Percentiles rank a stretch among this genome's conserved stretches.
Conservation (phyloP, 2,329 filamentous ascomycete genomes). For the Penicillium sp. region DNA sequence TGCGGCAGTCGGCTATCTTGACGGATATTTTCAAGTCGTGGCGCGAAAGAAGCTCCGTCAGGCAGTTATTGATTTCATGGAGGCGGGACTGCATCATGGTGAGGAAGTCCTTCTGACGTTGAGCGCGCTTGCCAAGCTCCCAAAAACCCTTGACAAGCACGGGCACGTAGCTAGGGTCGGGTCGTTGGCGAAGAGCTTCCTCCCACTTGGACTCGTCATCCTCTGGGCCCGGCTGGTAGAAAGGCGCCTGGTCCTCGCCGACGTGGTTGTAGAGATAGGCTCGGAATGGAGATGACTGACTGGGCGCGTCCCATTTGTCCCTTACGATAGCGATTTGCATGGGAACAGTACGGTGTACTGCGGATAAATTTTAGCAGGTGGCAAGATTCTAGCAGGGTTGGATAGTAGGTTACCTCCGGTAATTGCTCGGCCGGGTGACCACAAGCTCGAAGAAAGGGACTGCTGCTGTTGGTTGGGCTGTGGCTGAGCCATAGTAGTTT, state of each 20-base stretch:
- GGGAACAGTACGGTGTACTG: conserved; percentile 59
- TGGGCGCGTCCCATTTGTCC: conserved; percentile 60
- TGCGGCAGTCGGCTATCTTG: conserved; percentile 57
- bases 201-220: conserved; percentile 65
- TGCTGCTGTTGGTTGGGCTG: conserved; percentile 22
- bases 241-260: conserved; percentile 57
- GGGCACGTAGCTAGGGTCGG: conserved; percentile 57
- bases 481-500: conserved; percentile 37
- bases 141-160: conserved; percentile 60
- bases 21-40: conserved; percentile 61
- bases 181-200: conserved; percentile 60
- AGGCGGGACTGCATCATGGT: conserved; percentile 57
- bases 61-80: conserved; percentile 63
- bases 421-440: conserved; percentile 45
- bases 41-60: conserved; percentile 58
- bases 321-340: conserved; percentile 61
- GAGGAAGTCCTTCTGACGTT: conserved; percentile 58
- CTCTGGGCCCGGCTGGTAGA: conserved; percentile 57
- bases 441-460: conserved; percentile 38
- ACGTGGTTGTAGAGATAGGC: conserved; percentile 64
- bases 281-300: conserved; percentile 54
- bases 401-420: conserved; percentile 35
- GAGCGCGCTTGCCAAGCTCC: conserved; percentile 57
- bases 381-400: conserved; percentile 6
- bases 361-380: not conserved